phyloP scores from a whole-genome alignment of 164 flowering plant species.

The Aristolochia contorta region DNA sequence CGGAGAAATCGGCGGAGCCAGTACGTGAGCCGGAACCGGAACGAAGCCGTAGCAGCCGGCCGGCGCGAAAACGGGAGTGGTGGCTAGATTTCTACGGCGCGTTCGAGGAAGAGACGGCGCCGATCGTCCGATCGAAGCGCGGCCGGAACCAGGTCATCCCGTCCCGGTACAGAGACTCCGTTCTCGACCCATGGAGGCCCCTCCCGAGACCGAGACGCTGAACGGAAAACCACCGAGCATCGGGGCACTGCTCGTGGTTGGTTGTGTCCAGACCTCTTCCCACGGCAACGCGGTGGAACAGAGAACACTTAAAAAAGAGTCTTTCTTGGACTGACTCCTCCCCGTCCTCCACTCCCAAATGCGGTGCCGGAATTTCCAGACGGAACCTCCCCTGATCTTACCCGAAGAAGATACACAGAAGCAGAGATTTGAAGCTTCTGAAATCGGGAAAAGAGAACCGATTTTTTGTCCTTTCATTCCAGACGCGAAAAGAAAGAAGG shows the following conservation, averaged over 20 bases:
- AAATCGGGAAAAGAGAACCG: neutral
- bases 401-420: neutral
- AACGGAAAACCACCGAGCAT: neutral
- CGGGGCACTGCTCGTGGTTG: no score
- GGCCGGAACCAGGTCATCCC: slow-evolving; percentile 47
- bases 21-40: neutral
- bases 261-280: no score
- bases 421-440: slow-evolving; percentile 3
- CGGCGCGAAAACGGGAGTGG: slow-evolving; percentile 6
- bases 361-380: no score
- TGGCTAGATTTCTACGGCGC: slow-evolving; percentile 13
- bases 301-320: no score
- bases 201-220: slow-evolving; percentile 4
- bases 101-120: slow-evolving; percentile 34
- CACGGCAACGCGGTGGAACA: neutral
- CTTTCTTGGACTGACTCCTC: no score
- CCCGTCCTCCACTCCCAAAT: no score
- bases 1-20: no score
- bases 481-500: neutral
- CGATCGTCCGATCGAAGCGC: slow-evolving; percentile 39
- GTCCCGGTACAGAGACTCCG: slow-evolving; percentile 37
- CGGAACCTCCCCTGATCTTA: neutral
- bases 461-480: slow-evolving; percentile 2
- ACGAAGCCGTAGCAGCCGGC: neutral
- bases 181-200: slow-evolving; percentile 36